These are phyloP conservation scores for Trypanosoma cruzi DNA, from an alignment of 208 protist species.

Conservation along the genomic window DNA sequence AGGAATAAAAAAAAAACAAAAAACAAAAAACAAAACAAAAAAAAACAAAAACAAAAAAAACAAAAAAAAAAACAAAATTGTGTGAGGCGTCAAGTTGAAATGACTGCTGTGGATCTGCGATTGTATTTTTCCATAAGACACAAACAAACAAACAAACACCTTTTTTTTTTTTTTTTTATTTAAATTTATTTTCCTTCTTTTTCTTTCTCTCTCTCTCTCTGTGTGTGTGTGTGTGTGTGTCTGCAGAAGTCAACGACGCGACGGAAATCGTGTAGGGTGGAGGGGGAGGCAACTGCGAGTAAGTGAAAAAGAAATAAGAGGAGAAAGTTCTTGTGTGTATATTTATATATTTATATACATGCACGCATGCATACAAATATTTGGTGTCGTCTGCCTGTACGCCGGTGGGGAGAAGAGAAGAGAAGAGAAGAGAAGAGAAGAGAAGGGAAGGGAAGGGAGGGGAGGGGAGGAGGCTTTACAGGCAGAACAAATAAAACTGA, in stretches of 20 bases:
- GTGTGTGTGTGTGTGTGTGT: neutral
- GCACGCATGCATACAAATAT: neutral
- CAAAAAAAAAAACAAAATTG: neutral
- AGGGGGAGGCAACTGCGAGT: neutral
- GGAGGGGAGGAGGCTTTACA: too few relatives aligned
- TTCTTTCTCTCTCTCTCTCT: neutral
- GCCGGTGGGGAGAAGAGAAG: too few relatives aligned
- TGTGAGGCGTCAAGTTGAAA: neutral
- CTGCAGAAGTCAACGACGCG: neutral
- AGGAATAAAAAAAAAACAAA: neutral
- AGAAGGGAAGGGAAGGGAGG: too few relatives aligned
- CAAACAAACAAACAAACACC: too few relatives aligned
- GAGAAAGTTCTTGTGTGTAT: neutral
- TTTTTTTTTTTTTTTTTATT: too few relatives aligned
- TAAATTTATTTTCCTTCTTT: neutral
- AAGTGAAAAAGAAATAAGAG: neutral
- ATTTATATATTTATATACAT: slow-evolving; percentile 19
- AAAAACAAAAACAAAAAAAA: neutral
- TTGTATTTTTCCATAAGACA: neutral
- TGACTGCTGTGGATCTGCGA: neutral
- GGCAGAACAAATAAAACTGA: too few relatives aligned
- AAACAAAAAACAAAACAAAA: neutral
- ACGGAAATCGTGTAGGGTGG: neutral
- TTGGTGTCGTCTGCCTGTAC: too few relatives aligned
- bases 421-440: too few relatives aligned